Evolutionary conservation across 352 stramenopile species (phyloP), one percentile per base, ranked within the genome.

Genomic region (Poterioochromonas sp.): DNA sequence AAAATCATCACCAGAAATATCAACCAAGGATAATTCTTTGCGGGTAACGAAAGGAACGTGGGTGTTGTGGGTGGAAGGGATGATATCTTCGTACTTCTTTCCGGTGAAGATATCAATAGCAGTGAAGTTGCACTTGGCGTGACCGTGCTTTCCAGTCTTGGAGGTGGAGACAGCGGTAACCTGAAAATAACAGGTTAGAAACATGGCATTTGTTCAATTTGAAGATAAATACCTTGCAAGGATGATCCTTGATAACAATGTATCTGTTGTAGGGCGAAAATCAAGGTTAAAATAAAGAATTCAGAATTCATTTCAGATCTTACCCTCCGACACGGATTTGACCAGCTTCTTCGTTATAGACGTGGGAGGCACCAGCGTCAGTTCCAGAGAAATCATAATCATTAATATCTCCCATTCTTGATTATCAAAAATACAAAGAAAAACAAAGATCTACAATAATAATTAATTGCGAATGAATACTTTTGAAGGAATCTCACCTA

Each of bases 161-260:
- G 96, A 99, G 79, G 97, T 98, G 82, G 96, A 98, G 81, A 99
- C 95, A 83, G 85, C 94, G 73, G 94, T 90, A 58, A 95, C 88
- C 73, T 84, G 29, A 37, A 80, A 80, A 11, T 20, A 80, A 71
- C 44, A 40, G 18, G 18, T 18, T 37, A 18, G 18, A 37, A 39
- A 68, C 5, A 37, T 20, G 76, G 76, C 18, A 47, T 11, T 34
- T 11, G 41, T 32, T 37, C 32, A 26, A 15, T 49, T 76, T n/a
- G 18, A 49, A 65, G 5, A 47, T 84, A 69, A 88, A 63, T 78
- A 94, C 90, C 91, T 98, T 99, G 93, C 95, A 99, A 73, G 95
- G 94, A 86, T 97, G 93, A 82, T 93, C 94, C 91, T 99, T 99
- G 91, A 99, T 99, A 88, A 98, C 97, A 86, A 99, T 99, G 92